Conservation (phyloP, 2,329 filamentous ascomycete species). For the Fusarium ramigenum region DNA sequence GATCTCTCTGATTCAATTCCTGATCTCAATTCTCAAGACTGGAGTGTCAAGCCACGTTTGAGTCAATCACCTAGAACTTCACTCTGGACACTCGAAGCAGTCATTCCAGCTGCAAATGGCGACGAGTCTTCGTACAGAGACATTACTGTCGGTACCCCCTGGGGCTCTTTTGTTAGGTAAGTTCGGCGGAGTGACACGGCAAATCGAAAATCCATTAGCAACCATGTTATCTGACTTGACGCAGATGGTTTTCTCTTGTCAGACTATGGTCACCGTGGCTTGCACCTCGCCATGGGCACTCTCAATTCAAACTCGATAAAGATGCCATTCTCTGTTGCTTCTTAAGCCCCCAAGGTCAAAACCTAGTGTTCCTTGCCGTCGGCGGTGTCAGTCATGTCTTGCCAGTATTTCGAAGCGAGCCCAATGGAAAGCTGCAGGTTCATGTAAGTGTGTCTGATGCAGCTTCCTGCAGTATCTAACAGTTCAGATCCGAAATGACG, state of each 20-base stretch:
- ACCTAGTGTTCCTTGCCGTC: constrained; percentile 80
- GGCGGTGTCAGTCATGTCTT: constrained; percentile 78
- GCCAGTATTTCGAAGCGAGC: constrained; percentile 73
- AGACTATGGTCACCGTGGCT: constrained; percentile 86
- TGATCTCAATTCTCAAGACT: constrained; percentile 61
- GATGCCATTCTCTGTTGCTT: constrained; percentile 84
- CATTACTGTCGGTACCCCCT: constrained; percentile 70
- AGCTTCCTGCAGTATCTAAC: constrained; percentile 15
- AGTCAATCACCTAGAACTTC: constrained; percentile 75
- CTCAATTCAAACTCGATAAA: constrained; percentile 73
- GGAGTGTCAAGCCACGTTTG: constrained; percentile 62
- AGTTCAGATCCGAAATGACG: constrained; percentile 72
- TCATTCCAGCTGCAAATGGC: constrained; percentile 64
- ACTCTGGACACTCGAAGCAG: constrained; percentile 74
- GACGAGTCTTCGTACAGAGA: constrained; percentile 66
- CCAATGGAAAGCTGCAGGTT: constrained; percentile 72
- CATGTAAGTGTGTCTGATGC: constrained; percentile 55
- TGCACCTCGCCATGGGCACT: constrained; percentile 83
- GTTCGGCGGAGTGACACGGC: constrained; percentile 9
- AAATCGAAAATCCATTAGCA: background rate
- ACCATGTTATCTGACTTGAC: constrained; percentile 2
- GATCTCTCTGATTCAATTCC: constrained; percentile 65
- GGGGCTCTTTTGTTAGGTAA: constrained; percentile 63
- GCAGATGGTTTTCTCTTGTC: constrained; percentile 82
- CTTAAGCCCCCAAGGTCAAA: constrained; percentile 73